Conservation (phyloP, 2,329 filamentous ascomycete genomes). For the Purpureocillium lavendulum region DNA sequence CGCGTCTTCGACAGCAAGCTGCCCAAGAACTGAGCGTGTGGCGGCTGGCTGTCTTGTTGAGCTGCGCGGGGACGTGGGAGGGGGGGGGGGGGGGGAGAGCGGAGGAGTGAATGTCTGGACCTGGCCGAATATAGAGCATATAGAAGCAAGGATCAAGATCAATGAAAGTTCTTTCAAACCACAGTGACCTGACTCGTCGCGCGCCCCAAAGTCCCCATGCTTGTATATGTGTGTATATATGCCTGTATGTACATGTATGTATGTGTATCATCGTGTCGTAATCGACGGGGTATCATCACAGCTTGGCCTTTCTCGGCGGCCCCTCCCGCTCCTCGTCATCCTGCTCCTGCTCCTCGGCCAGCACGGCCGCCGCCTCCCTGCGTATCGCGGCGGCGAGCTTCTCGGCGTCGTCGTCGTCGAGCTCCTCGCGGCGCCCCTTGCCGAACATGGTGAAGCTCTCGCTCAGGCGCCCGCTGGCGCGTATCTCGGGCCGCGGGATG, state of each 20-base stretch:
- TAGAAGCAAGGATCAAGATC: neutral
- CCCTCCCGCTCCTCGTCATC: conserved; percentile 5
- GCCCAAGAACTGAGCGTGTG: conserved; percentile 16
- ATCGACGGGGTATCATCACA: conserved; percentile 18
- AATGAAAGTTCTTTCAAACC: no score
- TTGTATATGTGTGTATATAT: no score
- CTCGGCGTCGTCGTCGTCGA: conserved; percentile 67
- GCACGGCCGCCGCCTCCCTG: conserved; percentile 36
- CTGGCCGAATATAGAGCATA: conserved; percentile 2
- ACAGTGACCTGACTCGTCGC: neutral
- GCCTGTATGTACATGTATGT: no score
- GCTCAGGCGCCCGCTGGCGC: conserved; percentile 41
- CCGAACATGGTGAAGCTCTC: conserved; percentile 80
- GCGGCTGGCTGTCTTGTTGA: no score
- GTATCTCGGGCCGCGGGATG: conserved; percentile 71
- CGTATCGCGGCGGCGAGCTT: conserved; percentile 49
- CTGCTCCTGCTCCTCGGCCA: conserved; percentile 29
- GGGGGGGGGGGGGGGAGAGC: no score
- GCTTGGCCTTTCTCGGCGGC: conserved; percentile 22
- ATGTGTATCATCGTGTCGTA: no score
- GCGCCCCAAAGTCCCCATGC: no score
- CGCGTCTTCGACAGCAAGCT: conserved; percentile 80
- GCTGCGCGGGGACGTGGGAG: no score
- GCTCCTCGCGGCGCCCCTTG: conserved; percentile 59
- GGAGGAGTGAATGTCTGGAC: no score